These are phyloP conservation scores for Populus trichocarpa DNA, from an alignment of 441 rosid genomes.

Conservation along the genomic window DNA sequence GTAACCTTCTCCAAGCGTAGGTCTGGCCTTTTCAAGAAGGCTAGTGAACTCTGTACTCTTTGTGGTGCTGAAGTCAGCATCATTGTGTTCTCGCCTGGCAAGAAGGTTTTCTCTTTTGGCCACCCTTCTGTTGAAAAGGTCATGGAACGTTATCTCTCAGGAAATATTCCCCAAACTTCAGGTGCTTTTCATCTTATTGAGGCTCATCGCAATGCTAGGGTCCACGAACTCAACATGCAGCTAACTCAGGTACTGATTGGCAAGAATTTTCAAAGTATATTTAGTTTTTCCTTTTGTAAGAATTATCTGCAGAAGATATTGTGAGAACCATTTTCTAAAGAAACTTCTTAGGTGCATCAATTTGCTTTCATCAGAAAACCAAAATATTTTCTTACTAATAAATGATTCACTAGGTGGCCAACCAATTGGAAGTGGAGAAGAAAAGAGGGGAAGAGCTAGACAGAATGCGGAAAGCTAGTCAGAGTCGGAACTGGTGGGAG, in stretches of 20 bases:
- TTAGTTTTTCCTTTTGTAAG: background rate
- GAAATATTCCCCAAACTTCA: slow-evolving; percentile 16
- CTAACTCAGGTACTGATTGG: slow-evolving; percentile 39
- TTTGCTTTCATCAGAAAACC: background rate
- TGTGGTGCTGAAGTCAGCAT: slow-evolving; percentile 42
- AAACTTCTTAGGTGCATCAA: background rate
- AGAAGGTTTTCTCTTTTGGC: slow-evolving; percentile 47
- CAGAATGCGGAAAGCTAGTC: slow-evolving; percentile 21
- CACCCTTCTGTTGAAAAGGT: slow-evolving; percentile 40
- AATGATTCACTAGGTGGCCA: slow-evolving; percentile 9
- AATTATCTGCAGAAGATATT: no score
- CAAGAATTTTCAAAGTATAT: background rate
- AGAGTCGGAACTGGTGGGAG: slow-evolving; percentile 46
- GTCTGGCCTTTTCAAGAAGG: slow-evolving; percentile 50
- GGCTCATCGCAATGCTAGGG: slow-evolving; percentile 27
- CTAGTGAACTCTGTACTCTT: slow-evolving; percentile 46
- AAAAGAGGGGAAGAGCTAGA: slow-evolving; percentile 38
- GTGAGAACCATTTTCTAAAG: no score
- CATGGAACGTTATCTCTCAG: slow-evolving; percentile 27
- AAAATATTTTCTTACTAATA: background rate
- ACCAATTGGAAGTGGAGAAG: slow-evolving; percentile 33
- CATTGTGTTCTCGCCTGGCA: slow-evolving; percentile 39
- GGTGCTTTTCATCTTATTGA: slow-evolving; percentile 36
- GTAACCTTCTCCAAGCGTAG: slow-evolving; percentile 55
- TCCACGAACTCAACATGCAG: slow-evolving; percentile 34